These are phyloP conservation scores for Gardenia jasminoides DNA, from an alignment of 257 asterid species.

Conservation along the genomic window DNA sequence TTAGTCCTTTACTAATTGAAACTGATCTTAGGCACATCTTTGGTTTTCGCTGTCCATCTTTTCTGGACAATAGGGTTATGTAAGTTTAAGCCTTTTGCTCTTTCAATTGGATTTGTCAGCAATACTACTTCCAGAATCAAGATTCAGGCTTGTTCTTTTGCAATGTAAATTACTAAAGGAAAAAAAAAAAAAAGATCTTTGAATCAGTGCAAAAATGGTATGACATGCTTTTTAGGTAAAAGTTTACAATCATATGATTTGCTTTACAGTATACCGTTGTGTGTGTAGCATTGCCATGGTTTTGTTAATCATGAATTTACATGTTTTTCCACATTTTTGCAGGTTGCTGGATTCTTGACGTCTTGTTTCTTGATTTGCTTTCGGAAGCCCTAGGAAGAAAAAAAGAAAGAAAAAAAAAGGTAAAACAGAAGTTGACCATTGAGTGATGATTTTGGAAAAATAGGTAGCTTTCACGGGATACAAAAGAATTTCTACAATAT, in stretches of 20 bases:
- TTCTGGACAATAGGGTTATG: too few species aligned
- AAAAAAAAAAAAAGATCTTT: too few species aligned
- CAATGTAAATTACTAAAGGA: too few species aligned
- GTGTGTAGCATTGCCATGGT: not conserved
- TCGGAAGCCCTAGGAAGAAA: not conserved
- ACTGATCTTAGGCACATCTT: too few species aligned
- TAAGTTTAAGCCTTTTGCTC: too few species aligned
- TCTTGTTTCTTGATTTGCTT: slow-evolving; percentile 7
- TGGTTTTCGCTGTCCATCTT: too few species aligned
- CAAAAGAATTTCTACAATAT: slow-evolving; percentile 1
- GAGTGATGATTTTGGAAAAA: slow-evolving; percentile 17
- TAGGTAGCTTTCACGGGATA: not conserved
- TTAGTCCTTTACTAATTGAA: too few species aligned
- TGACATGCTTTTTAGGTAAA: not conserved
- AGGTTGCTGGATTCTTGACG: slow-evolving; percentile 20
- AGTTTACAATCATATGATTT: not conserved
- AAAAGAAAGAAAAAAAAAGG: not conserved
- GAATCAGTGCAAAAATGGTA: too few species aligned
- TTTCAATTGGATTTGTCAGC: not conserved
- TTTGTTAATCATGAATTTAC: not conserved
- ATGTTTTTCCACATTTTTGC: not conserved
- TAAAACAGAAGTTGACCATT: not conserved
- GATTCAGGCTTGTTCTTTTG: too few species aligned
- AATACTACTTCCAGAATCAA: too few species aligned
- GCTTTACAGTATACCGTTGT: not conserved